phyloP scores from a whole-genome alignment of 2,329 filamentous ascomycete species.

The Trichophyton rubrum region DNA sequence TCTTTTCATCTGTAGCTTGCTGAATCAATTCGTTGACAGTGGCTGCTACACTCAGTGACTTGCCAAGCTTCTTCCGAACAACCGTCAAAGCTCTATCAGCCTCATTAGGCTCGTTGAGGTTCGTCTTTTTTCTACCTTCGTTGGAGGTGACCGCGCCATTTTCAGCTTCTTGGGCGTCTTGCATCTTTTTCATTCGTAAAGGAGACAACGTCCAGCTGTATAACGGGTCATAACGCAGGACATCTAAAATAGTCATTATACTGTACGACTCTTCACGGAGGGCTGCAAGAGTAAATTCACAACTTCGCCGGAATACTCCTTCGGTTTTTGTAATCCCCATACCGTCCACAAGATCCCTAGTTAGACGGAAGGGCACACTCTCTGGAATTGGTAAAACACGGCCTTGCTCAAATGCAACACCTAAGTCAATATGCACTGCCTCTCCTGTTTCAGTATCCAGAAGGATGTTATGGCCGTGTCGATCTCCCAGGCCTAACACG shows the following conservation, averaged over 20 bases:
- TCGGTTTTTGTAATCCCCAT: constrained; percentile 95
- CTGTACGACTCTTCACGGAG: constrained; percentile 89
- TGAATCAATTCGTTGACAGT: constrained; percentile 97
- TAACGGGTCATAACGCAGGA: constrained; percentile 92
- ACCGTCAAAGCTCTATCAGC: constrained; percentile 85
- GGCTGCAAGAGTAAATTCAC: constrained; percentile 92
- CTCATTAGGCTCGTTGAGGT: constrained; percentile 54
- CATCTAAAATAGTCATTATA: constrained; percentile 97
- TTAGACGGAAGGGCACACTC: constrained; percentile 87
- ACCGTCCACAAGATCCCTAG: constrained; percentile 86
- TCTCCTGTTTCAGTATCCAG: constrained; percentile 82
- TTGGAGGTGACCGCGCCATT: constrained; percentile 27
- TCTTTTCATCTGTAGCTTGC: constrained; percentile 83
- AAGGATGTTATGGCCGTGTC: constrained; percentile 93
- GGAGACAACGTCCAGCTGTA: constrained; percentile 89
- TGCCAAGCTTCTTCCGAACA: constrained; percentile 89
- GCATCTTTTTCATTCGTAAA: constrained; percentile 52
- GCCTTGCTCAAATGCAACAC: constrained; percentile 93
- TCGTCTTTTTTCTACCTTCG: constrained; percentile 26
- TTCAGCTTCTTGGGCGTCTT: constrained; percentile 40
- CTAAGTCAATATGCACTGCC: constrained; percentile 91
- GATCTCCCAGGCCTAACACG: constrained; percentile 81
- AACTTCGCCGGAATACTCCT: constrained; percentile 93
- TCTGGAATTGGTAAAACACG: constrained; percentile 91
- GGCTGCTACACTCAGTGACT: constrained; percentile 83